Percentiles rank a stretch among this genome's conserved stretches.
These are phyloP conservation scores for Xanthoparmelia taractica DNA, from an alignment of 495 filamentous ascomycete species.

Conservation along the genomic window DNA sequence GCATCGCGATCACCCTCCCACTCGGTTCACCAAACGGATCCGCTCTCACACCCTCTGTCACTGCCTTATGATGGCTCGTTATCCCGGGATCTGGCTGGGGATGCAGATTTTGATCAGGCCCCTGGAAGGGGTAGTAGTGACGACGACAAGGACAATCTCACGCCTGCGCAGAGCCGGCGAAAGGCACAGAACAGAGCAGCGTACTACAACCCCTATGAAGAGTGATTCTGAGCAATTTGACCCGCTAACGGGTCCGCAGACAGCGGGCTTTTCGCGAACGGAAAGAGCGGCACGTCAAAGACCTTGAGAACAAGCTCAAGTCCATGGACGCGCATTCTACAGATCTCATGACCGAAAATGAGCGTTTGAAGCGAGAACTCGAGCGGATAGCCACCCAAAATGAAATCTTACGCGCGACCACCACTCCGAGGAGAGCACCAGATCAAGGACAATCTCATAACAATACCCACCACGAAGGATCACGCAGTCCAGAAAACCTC, in stretches of 20 bases:
- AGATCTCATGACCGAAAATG: constrained; percentile 62
- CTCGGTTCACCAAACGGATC: constrained; percentile 31
- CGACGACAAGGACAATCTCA: constrained; percentile 62
- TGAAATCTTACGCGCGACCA: constrained; percentile 82
- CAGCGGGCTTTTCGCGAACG: constrained; percentile 96
- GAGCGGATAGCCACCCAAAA: constrained; percentile 80
- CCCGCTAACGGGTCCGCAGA: constrained; percentile 39
- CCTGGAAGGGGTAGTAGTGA: constrained; percentile 40
- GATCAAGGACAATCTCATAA: constrained; percentile 23
- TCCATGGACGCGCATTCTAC: constrained; percentile 54
- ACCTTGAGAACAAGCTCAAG: constrained; percentile 80
- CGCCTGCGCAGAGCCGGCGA: constrained; percentile 72
- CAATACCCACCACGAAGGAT: constrained; percentile 1
- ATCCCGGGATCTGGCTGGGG: constrained; percentile 21
- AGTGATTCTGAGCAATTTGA: background rate
- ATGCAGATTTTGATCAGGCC: constrained; percentile 32
- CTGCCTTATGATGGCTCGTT: constrained; percentile 25
- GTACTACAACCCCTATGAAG: constrained; percentile 47
- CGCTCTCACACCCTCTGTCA: constrained; percentile 32
- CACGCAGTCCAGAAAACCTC: constrained; percentile 29
- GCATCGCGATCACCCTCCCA: constrained; percentile 42
- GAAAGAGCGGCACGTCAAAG: constrained; percentile 88
- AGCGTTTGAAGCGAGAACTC: constrained; percentile 72
- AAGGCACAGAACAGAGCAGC: constrained; percentile 96
- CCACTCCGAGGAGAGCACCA: constrained; percentile 26